Evolutionary conservation across 768 basidiomycete species (phyloP), one percentile per base, ranked within the genome.

Genomic region (Multifurca ochricompacta): DNA sequence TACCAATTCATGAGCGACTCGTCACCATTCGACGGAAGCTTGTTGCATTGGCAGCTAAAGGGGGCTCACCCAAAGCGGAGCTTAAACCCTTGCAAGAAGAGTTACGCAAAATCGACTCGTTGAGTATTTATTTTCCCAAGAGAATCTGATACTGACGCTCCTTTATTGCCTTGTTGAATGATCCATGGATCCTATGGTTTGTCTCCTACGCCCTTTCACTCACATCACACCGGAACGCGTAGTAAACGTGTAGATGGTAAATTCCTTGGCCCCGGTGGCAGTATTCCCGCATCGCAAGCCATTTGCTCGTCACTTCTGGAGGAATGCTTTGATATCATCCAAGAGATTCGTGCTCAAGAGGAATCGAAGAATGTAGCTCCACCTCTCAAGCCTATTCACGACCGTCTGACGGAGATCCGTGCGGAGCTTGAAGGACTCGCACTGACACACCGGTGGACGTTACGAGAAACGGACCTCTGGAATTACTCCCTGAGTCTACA

Each of bases 231-330:
- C 28, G 42, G 37, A 44, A 52, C 34, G 8, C 45, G 51, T 66
- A 91, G 90, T 42, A 86, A 91, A 70, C 90, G 94, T 14, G 91
- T 95, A 3, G 92, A 97, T 66, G 94, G 93, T 50, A 95, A 95
- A 68, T 98, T 97, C 70, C 75, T 95, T 18, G 92, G 91, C 0
- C 87, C 91, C 21, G 89, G 89, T 3, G 93, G 91, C 43, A 83
- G 80, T 51, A 87, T 98, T 0, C 95, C 96, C 28, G 77, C 83
- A 39, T 94, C 93, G 3, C 94, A 97, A 70, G 91, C 92, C 1
- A 72, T 96, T 13, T 87, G 94, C 58, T 86, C 88, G 0, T 94
- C 94, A 0, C 74, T 98, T 43, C 77, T 99, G 6, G 96, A 99
- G 71, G 92, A 95, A 64, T 94, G 91, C 68, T 99, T 98, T 67